These are phyloP conservation scores for Calocybe indica DNA, from an alignment of 768 basidiomycete genomes.

Conservation along the genomic window DNA sequence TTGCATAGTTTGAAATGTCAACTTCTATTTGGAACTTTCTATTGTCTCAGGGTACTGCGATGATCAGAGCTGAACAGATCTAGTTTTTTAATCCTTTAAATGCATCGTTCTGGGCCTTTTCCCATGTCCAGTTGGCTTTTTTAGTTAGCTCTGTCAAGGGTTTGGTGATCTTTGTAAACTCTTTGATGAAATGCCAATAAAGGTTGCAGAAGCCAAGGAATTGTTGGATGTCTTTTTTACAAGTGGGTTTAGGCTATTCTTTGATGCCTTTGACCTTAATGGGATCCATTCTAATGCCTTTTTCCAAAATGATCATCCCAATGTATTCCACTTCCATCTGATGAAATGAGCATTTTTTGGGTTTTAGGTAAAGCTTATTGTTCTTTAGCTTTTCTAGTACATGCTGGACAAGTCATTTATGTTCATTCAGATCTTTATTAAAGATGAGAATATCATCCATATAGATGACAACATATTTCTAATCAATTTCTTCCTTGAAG, in stretches of 20 bases:
- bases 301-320: constrained; percentile 16
- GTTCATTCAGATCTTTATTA: no score
- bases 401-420: no score
- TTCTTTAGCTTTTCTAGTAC: no score
- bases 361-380: no score
- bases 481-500: constrained; percentile 18
- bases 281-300: constrained; percentile 23
- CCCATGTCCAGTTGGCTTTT: constrained; percentile 15
- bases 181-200: constrained; percentile 24
- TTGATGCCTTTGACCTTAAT: constrained; percentile 22
- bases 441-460: constrained; percentile 34
- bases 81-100: constrained; percentile 19
- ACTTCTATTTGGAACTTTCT: constrained; percentile 14
- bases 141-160: constrained; percentile 14
- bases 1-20: constrained; percentile 17
- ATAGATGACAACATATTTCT: constrained; percentile 24
- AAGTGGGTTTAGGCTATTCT: constrained; percentile 9
- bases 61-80: constrained; percentile 19
- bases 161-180: constrained; percentile 21
- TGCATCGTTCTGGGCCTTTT: no score
- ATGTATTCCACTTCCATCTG: constrained; percentile 16
- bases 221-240: constrained; percentile 24
- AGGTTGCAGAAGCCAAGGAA: constrained; percentile 38
- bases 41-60: constrained; percentile 9
- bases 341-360: no score